Percentiles rank a stretch among this genome's conserved stretches.
These are phyloP conservation scores for Tephrocybe sp. DNA, from an alignment of 768 basidiomycete genomes.

Conservation along the genomic window DNA sequence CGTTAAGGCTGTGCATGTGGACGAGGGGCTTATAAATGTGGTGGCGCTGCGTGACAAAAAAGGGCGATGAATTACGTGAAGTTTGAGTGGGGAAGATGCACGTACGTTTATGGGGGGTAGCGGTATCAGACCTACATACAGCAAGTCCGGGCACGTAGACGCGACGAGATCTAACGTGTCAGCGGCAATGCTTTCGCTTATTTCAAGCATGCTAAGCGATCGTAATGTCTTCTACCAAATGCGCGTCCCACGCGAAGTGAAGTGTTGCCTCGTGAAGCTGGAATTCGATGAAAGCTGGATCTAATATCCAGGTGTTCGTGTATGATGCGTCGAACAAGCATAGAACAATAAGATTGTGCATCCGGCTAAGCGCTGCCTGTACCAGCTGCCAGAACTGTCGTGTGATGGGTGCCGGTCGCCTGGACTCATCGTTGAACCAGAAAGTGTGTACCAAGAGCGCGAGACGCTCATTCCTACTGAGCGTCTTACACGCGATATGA, in stretches of 20 bases:
- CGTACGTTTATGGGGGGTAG: slow-evolving; percentile 27
- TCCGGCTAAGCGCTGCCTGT: slow-evolving; percentile 39
- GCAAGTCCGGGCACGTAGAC: slow-evolving; percentile 21
- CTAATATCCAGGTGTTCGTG: slow-evolving; percentile 44
- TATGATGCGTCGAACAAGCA: slow-evolving; percentile 37
- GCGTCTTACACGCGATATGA: slow-evolving; percentile 35
- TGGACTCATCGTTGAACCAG: slow-evolving; percentile 34
- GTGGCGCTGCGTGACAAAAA: slow-evolving; percentile 23
- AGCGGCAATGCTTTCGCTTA: slow-evolving; percentile 24
- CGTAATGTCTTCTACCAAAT: slow-evolving; percentile 34
- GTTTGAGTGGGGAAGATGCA: slow-evolving; percentile 4
- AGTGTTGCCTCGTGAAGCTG: slow-evolving; percentile 47
- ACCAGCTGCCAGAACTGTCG: slow-evolving; percentile 43
- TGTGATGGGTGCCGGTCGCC: slow-evolving; percentile 25
- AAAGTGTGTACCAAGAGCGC: slow-evolving; percentile 43
- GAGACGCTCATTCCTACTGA: slow-evolving; percentile 32
- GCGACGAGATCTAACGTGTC: slow-evolving; percentile 21
- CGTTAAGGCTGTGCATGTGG: slow-evolving; percentile 24
- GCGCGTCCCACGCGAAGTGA: slow-evolving; percentile 46
- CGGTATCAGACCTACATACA: slow-evolving; percentile 28
- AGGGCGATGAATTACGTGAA: neutral
- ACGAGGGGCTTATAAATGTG: slow-evolving; percentile 25
- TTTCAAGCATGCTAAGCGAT: slow-evolving; percentile 27
- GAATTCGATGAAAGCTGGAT: slow-evolving; percentile 37
- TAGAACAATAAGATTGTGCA: slow-evolving; percentile 44